Conservation (phyloP, 2,329 filamentous ascomycete genomes). For the Calycina herbarum region DNA sequence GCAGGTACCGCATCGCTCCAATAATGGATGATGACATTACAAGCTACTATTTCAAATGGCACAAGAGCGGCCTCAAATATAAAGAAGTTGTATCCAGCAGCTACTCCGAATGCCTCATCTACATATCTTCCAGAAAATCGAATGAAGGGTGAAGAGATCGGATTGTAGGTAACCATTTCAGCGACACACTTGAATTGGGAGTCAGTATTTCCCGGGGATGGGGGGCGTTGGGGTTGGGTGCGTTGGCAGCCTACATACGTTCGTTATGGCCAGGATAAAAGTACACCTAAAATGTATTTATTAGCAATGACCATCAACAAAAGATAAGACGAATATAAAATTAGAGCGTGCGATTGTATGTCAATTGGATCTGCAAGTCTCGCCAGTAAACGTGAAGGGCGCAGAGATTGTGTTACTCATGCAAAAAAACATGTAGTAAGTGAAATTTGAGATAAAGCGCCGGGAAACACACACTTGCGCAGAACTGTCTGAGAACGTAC, state of each 20-base stretch:
- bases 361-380: too few species aligned
- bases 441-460: neutral
- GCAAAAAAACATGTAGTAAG: neutral
- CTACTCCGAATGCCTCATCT: conserved; percentile 73
- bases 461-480: conserved; percentile 29
- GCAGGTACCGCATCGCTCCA: conserved; percentile 62
- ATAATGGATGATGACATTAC: conserved; percentile 62
- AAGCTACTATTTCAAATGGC: conserved; percentile 67
- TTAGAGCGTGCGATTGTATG: too few species aligned
- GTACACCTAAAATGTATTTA: conserved; percentile 43
- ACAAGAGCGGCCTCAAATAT: conserved; percentile 67
- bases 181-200: conserved; percentile 53
- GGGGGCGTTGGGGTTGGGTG: conserved; percentile 49
- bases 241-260: conserved; percentile 41
- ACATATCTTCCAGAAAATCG: conserved; percentile 74
- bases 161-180: conserved; percentile 76
- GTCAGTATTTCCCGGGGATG: conserved; percentile 49
- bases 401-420: too few species aligned
- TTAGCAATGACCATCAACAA: neutral
- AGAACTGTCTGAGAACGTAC: conserved; percentile 40
- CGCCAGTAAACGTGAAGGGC: too few species aligned
- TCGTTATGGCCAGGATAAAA: conserved; percentile 59
- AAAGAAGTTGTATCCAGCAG: conserved; percentile 74
- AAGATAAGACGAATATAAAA: too few species aligned
- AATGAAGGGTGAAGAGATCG: conserved; percentile 77